These are phyloP conservation scores for Trypanosoma congolense DNA, from an alignment of 208 protist species.

Conservation along the genomic window DNA sequence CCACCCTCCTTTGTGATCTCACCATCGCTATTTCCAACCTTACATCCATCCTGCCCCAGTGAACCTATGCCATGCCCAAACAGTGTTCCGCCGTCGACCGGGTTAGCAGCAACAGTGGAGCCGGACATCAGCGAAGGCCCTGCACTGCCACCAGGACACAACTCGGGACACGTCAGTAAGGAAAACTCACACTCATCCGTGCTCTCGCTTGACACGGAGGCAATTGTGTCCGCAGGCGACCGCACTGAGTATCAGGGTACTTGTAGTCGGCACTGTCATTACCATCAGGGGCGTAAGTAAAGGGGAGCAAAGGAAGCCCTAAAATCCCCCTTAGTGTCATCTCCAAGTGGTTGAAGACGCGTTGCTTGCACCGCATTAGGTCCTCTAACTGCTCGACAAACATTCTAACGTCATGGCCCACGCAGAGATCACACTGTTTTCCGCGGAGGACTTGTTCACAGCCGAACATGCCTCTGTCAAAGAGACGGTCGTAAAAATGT, in stretches of 20 bases:
- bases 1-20: too few species aligned
- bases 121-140: too few species aligned
- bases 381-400: conserved; percentile 22
- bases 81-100: too few species aligned
- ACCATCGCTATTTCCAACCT: too few species aligned
- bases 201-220: conserved; percentile 13
- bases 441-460: too few species aligned
- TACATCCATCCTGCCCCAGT: too few species aligned
- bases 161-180: background rate
- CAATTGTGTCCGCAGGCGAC: background rate
- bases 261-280: background rate
- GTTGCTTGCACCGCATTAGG: conserved; percentile 21
- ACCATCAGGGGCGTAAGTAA: background rate
- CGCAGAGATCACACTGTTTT: too few species aligned
- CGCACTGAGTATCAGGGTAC: too few species aligned
- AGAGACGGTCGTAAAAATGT: background rate
- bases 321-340: conserved; percentile 14
- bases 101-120: background rate
- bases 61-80: too few species aligned
- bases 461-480: too few species aligned
- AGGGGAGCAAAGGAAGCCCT: conserved; percentile 2
- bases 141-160: background rate
- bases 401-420: background rate
- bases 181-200: background rate
- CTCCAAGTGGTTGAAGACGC: conserved; percentile 15